A percentile compares a stretch with the other conserved stretches of the same genome.
These are phyloP conservation scores for Geotrichum phurueaensis DNA, from an alignment of 1,139 yeast genomes.

Conservation along the genomic window DNA sequence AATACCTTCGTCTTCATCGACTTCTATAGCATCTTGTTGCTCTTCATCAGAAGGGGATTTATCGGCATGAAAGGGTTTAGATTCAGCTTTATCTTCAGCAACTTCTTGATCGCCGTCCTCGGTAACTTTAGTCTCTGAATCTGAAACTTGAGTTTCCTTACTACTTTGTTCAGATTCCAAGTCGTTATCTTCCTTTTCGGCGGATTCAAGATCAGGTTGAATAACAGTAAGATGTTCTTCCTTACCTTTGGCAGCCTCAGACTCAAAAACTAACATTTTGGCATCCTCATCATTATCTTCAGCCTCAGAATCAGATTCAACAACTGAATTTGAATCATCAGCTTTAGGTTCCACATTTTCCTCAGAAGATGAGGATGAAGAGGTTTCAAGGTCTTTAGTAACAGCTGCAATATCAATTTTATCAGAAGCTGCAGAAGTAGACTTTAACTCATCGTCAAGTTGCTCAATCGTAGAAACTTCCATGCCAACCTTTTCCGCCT, in stretches of 20 bases:
- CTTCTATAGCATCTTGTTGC: neutral
- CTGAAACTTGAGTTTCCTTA: neutral
- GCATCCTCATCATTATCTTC: neutral
- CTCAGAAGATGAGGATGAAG: neutral
- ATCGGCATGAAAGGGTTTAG: neutral
- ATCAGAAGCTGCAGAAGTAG: neutral
- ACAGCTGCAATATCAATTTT: neutral
- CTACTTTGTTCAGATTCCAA: neutral
- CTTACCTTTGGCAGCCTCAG: neutral
- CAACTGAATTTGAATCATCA: neutral
- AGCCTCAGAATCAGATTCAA: neutral
- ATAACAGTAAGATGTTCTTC: neutral
- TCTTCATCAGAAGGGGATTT: neutral
- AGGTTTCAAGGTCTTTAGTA: neutral
- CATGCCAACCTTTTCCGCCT: neutral
- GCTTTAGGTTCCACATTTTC: neutral
- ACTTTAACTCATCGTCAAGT: neutral
- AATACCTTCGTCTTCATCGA: neutral
- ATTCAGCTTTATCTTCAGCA: neutral
- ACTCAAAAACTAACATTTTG: neutral
- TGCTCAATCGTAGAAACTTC: neutral
- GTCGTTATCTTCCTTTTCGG: neutral
- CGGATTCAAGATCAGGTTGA: neutral
- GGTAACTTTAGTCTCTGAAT: neutral
- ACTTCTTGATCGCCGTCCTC: neutral